phyloP scores from a whole-genome alignment of 805 yeast genomes.

The Barnettozyma salicaria region DNA sequence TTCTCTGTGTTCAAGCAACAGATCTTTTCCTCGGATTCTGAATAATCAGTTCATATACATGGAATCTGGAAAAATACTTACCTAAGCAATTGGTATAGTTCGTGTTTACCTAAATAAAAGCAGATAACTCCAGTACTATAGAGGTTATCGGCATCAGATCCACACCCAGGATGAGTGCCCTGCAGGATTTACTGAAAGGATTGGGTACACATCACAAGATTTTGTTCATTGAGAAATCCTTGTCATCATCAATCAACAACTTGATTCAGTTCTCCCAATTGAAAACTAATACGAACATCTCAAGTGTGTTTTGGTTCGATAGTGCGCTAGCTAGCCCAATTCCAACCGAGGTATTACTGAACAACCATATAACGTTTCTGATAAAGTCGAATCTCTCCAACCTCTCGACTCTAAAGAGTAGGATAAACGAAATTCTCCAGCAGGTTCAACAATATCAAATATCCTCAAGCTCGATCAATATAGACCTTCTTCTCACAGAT shows the following conservation, averaged over 20 bases:
- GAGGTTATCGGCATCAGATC: too few relatives aligned
- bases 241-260: conserved; percentile 46
- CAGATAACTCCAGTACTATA: too few relatives aligned
- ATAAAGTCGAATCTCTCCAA: conserved; percentile 21
- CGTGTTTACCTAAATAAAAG: too few relatives aligned
- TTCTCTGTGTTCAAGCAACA: too few relatives aligned
- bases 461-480: conserved; percentile 9
- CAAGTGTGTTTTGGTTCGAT: conserved; percentile 42
- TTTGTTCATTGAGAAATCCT: conserved; percentile 34
- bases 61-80: too few relatives aligned
- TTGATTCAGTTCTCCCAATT: conserved; percentile 51
- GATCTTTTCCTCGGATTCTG: too few relatives aligned
- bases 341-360: conserved; percentile 4
- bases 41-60: too few relatives aligned
- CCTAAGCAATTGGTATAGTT: too few relatives aligned
- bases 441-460: conserved; percentile 6
- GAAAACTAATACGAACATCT: conserved; percentile 45
- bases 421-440: conserved; percentile 17
- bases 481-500: conserved; percentile 29
- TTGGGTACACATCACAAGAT: conserved; percentile 30
- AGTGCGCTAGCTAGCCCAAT: conserved; percentile 14
- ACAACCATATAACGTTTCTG: conserved; percentile 21
- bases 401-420: conserved; percentile 10
- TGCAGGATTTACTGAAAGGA: conserved; percentile 9
- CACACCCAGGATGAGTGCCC: not conserved